A percentile compares a stretch with the other conserved stretches of the same genome.
phyloP scores from a whole-genome alignment of 2,329 filamentous ascomycete species.

The Aureobasidium leucospermi region DNA sequence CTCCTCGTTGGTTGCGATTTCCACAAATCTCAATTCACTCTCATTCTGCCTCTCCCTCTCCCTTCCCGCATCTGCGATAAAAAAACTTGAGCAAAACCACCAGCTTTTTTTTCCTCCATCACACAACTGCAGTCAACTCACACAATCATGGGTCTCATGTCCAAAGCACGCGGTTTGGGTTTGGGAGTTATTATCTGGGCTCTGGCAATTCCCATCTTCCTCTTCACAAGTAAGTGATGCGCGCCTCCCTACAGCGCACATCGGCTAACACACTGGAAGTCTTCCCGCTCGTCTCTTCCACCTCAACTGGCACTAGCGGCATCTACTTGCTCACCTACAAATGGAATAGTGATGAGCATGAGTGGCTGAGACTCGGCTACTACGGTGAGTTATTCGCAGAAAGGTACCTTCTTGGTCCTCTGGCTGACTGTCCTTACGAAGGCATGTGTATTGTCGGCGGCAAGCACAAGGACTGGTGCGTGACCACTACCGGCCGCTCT shows the following conservation, averaged over 20 bases:
- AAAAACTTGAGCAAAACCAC: neutral
- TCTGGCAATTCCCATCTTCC: conserved; percentile 16
- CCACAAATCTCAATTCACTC: neutral
- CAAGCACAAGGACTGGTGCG: neutral
- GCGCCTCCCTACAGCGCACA: neutral
- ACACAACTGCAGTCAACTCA: neutral
- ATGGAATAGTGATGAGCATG: neutral
- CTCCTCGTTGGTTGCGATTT: neutral
- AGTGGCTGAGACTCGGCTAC: conserved; percentile 15
- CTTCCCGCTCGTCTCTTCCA: conserved; percentile 15
- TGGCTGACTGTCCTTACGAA: neutral
- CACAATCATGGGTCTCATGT: conserved; percentile 3
- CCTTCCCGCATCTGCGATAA: neutral
- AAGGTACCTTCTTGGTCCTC: neutral
- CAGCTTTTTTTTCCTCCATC: neutral
- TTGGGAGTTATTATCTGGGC: conserved; percentile 13
- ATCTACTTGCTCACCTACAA: conserved; percentile 14
- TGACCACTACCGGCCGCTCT: conserved; percentile 11
- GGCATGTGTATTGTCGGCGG: conserved; percentile 1
- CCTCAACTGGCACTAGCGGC: neutral
- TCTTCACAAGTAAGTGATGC: conserved; percentile 14
- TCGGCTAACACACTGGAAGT: neutral
- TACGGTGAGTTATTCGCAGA: conserved; percentile 4
- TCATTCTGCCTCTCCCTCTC: neutral
- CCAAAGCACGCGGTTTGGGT: conserved; percentile 9